phyloP scores from a whole-genome alignment of 345 rosid genomes.

The Gossypioides kirkii region DNA sequence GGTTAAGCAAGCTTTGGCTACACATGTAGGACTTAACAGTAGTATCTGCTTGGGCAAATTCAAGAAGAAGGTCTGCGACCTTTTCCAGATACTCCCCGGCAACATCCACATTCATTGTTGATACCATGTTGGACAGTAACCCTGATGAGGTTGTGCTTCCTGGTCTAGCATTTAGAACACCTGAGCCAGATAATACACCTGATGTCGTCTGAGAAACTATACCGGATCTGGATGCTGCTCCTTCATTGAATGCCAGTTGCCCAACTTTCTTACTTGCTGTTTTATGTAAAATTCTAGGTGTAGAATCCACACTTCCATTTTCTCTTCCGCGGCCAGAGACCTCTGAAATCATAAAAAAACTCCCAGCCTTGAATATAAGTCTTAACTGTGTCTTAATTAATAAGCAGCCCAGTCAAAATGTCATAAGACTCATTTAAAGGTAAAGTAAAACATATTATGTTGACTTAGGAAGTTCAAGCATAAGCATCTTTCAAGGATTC shows the following conservation, averaged over 20 bases:
- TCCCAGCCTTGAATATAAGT: neutral
- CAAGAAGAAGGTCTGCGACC: conserved; percentile 94
- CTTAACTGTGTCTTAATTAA: neutral
- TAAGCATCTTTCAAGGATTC: neutral
- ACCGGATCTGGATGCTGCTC: conserved; percentile 72
- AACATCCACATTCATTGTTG: conserved; percentile 81
- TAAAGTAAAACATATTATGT: neutral
- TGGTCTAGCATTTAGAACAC: conserved; percentile 92
- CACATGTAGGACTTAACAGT: conserved; percentile 87
- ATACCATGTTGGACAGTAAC: conserved; percentile 83
- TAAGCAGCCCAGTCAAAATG: neutral
- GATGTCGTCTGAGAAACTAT: conserved; percentile 89
- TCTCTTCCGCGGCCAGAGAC: conserved; percentile 80
- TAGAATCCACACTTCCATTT: conserved; percentile 61
- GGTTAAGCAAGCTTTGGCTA: conserved; percentile 85
- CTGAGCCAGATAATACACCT: conserved; percentile 94
- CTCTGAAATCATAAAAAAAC: conserved; percentile 49
- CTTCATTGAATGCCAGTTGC: conserved; percentile 44
- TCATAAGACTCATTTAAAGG: neutral
- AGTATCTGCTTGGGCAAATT: conserved; percentile 96
- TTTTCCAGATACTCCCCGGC: conserved; percentile 95
- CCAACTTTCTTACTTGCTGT: conserved; percentile 58
- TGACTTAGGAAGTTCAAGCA: neutral
- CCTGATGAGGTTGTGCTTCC: conserved; percentile 98
- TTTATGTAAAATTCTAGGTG: conserved; percentile 57